Evolutionary conservation across 306 rosid species (phyloP).

Genomic region (Cucurbita ficifolia): DNA sequence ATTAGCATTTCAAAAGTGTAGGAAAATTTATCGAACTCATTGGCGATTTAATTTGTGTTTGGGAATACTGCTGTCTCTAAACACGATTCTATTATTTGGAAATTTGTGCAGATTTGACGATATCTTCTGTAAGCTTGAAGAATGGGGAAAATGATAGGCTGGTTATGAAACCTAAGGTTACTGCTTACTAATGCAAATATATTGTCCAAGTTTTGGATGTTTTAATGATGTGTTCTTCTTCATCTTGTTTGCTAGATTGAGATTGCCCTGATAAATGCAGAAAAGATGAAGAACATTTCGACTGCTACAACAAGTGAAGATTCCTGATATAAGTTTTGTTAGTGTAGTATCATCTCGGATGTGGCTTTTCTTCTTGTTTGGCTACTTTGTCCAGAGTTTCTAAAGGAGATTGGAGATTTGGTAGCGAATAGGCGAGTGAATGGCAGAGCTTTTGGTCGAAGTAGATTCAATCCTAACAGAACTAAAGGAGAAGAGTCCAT

Average conservation of each 20-base stretch:
- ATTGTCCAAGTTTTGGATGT: not conserved
- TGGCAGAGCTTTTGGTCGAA: not conserved
- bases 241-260: conserved; percentile 24
- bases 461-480: not conserved
- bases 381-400: not conserved
- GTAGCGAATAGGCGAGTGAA: not conserved
- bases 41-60: not conserved
- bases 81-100: conserved; percentile 4
- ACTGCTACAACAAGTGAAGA: conserved; percentile 11
- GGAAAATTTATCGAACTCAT: conserved; percentile 1
- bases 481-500: not conserved
- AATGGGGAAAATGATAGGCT: conserved; percentile 21
- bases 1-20: conserved; percentile 48
- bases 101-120: conserved; percentile 17
- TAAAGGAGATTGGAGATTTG: not conserved
- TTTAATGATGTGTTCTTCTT: not conserved
- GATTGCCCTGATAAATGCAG: conserved; percentile 30
- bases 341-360: not conserved
- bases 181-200: not conserved
- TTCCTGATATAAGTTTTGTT: not conserved
- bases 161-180: conserved; percentile 51
- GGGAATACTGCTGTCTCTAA: not conserved
- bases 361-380: not conserved
- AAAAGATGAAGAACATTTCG: conserved; percentile 10
- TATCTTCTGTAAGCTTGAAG: conserved; percentile 27